Conservation (phyloP, 2,329 filamentous ascomycete genomes). For the Trichoderma sp. region DNA sequence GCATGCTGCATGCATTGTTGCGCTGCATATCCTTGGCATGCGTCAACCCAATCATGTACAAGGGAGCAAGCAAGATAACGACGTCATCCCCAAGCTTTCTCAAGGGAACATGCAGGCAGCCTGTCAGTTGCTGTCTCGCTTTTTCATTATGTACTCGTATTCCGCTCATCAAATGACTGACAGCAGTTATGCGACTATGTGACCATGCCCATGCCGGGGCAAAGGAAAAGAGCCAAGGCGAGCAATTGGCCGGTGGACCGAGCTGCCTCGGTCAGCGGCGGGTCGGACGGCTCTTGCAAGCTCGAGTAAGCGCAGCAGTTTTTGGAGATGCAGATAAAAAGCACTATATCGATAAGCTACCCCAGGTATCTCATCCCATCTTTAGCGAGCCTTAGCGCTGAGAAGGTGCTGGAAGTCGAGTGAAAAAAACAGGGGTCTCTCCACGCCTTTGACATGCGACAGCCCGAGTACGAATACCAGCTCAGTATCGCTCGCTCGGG, state of each 20-base stretch:
- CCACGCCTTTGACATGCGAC: neutral
- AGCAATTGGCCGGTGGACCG: neutral
- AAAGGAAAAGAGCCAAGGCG: slow-evolving; percentile 1
- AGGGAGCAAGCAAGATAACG: neutral
- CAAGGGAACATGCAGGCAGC: neutral
- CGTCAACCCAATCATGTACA: neutral
- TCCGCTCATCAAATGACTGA: neutral
- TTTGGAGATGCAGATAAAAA: neutral
- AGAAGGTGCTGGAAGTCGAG: neutral
- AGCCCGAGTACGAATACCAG: slow-evolving; percentile 15
- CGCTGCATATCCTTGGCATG: neutral
- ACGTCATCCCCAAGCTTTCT: neutral
- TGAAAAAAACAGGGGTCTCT: slow-evolving; percentile 8
- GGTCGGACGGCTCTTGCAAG: neutral
- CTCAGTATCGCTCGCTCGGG: neutral
- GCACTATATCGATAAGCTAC: slow-evolving; percentile 5
- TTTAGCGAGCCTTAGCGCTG: slow-evolving; percentile 15
- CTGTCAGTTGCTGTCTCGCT: neutral
- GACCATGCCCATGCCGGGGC: neutral
- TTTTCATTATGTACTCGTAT: neutral
- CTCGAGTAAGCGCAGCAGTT: neutral
- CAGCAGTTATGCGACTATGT: neutral
- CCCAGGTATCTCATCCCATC: neutral
- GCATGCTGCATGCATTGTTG: neutral
- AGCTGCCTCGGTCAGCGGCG: slow-evolving; percentile 14